Evolutionary conservation across 441 rosid species (phyloP).

Genomic region (Brassica hybrid): DNA sequence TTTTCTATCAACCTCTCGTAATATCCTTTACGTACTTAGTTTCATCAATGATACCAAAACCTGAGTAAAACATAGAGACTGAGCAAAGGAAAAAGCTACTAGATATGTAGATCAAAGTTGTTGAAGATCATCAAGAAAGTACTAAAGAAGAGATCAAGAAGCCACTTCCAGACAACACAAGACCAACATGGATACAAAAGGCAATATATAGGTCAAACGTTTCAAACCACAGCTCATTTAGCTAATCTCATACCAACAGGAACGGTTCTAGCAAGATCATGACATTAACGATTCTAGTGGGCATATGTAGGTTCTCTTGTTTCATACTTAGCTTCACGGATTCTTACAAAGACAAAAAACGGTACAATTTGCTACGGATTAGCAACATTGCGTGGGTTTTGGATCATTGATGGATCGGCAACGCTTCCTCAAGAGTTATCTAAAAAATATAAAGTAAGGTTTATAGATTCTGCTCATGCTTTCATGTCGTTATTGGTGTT

Average conservation of each 20-base stretch:
- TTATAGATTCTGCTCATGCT: slow-evolving; percentile 79
- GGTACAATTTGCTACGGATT: slow-evolving; percentile 77
- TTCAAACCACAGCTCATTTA: slow-evolving; percentile 80
- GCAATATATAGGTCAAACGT: slow-evolving; percentile 85
- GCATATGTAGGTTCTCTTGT: slow-evolving; percentile 71
- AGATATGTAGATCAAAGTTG: slow-evolving; percentile 10
- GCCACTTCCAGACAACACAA: slow-evolving; percentile 38
- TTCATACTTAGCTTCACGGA: slow-evolving; percentile 79
- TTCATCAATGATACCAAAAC: background rate
- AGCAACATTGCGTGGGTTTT: slow-evolving; percentile 69
- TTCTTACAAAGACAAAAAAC: slow-evolving; percentile 70
- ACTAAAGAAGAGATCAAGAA: slow-evolving; percentile 29
- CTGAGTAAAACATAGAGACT: background rate
- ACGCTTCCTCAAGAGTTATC: slow-evolving; percentile 61
- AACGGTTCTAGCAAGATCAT: slow-evolving; percentile 72
- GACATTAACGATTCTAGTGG: slow-evolving; percentile 61
- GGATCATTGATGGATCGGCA: slow-evolving; percentile 68
- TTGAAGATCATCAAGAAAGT: slow-evolving; percentile 25
- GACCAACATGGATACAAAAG: slow-evolving; percentile 57
- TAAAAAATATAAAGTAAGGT: slow-evolving; percentile 51
- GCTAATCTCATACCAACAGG: slow-evolving; percentile 93
- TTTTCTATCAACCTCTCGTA: slow-evolving; percentile 21
- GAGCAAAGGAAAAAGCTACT: background rate
- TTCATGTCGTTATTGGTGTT: slow-evolving; percentile 75
- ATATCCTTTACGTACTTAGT: background rate